Conservation (phyloP, 2,329 filamentous ascomycete genomes). For the Penicillium sp. region DNA sequence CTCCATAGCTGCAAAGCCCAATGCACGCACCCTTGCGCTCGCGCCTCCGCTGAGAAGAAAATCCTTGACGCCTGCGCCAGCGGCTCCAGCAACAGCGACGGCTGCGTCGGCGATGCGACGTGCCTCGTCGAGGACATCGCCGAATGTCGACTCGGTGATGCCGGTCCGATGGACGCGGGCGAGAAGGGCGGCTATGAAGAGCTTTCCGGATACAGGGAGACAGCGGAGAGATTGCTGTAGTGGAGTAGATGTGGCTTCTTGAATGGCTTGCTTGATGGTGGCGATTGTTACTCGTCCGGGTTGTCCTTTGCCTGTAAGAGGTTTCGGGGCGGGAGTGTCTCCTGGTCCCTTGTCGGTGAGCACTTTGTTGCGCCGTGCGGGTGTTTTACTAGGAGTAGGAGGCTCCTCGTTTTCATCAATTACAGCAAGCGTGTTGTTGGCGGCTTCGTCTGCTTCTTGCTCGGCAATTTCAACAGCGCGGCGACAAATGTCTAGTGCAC, state of each 20-base stretch:
- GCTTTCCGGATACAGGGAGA: constrained; percentile 74
- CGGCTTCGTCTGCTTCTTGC: constrained; percentile 53
- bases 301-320: constrained; percentile 28
- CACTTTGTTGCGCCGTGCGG: constrained; percentile 28
- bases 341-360: constrained; percentile 8
- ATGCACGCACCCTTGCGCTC: constrained; percentile 50
- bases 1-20: constrained; percentile 72
- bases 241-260: constrained; percentile 88
- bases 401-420: constrained; percentile 37
- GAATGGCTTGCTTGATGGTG: constrained; percentile 90
- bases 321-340: constrained; percentile 17
- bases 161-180: constrained; percentile 76
- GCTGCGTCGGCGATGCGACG: constrained; percentile 56
- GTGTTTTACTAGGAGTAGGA: constrained; percentile 44
- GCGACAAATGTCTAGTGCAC: constrained; percentile 90
- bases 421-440: constrained; percentile 14
- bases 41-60: constrained; percentile 51
- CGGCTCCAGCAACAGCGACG: constrained; percentile 47
- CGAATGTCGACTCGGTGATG: constrained; percentile 78
- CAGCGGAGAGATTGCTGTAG: constrained; percentile 82
- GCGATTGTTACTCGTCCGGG: constrained; percentile 72
- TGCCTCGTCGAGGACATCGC: constrained; percentile 84
- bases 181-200: constrained; percentile 78
- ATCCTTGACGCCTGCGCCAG: constrained; percentile 55
- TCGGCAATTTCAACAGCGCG: constrained; percentile 94